phyloP scores from a whole-genome alignment of 129 eudicot genomes.

The Dittrichia graveolens region DNA sequence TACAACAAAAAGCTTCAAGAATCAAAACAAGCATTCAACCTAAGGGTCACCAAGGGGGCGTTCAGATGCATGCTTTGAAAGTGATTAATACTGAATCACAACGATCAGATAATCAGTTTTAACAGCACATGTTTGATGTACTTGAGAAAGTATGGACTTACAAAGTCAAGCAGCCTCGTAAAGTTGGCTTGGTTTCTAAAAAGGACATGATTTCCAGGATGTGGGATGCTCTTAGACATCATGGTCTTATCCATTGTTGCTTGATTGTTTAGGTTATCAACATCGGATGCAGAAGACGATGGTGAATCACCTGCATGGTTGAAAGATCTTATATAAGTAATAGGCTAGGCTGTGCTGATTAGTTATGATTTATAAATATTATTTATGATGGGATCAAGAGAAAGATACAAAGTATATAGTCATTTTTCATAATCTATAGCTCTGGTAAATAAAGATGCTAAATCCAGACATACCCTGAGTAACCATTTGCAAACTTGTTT shows the following conservation, averaged over 20 bases:
- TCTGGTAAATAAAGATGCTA: slow-evolving; percentile 14
- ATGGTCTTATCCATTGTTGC: slow-evolving; percentile 53
- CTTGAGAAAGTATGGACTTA: slow-evolving; percentile 42
- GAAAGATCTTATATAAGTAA: background rate
- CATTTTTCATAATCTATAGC: background rate
- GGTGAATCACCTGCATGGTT: slow-evolving; percentile 83
- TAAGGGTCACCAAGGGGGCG: background rate
- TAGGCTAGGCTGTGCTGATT: too few relatives aligned
- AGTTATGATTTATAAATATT: background rate
- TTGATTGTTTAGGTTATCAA: slow-evolving; percentile 78
- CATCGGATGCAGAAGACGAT: slow-evolving; percentile 95
- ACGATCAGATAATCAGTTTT: background rate
- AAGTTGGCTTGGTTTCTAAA: slow-evolving; percentile 60
- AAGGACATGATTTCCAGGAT: slow-evolving; percentile 48
- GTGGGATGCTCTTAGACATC: slow-evolving; percentile 48
- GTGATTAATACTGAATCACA: too few relatives aligned
- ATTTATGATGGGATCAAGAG: background rate
- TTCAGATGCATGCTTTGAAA: too few relatives aligned
- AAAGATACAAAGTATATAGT: background rate
- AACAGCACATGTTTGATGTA: background rate
- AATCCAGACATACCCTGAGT: slow-evolving; percentile 56
- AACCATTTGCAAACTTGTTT: slow-evolving; percentile 58
- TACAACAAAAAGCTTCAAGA: slow-evolving; percentile 14
- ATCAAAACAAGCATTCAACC: background rate
- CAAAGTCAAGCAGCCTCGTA: slow-evolving; percentile 77